Evolutionary conservation across 148 eudicot genomes (phyloP).

Genomic region (Camellia japonica): DNA sequence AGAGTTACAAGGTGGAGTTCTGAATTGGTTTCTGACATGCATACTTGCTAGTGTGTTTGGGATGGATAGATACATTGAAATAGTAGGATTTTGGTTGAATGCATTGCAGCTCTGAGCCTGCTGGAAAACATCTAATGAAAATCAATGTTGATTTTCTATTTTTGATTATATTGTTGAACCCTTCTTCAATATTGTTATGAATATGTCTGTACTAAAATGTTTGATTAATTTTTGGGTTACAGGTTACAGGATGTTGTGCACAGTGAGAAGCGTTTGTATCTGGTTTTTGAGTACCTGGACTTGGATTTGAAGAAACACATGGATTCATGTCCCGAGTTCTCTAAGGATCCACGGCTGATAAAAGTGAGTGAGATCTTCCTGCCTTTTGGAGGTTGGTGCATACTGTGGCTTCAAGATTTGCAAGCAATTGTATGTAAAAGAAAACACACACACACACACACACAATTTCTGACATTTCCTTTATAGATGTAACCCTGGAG

Average conservation of each 20-base stretch:
- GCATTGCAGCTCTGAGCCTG: neutral
- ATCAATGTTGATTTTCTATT: neutral
- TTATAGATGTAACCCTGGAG: too few species aligned
- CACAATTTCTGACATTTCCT: too few species aligned
- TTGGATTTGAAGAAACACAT: constrained; percentile 90
- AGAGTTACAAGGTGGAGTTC: too few species aligned
- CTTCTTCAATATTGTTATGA: neutral
- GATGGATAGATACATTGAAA: neutral
- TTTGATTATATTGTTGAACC: neutral
- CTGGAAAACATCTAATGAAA: neutral
- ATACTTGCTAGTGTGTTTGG: neutral
- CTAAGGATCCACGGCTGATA: constrained; percentile 67
- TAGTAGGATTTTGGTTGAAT: neutral
- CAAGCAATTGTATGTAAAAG: neutral
- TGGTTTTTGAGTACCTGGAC: constrained; percentile 94
- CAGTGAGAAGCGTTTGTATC: constrained; percentile 82
- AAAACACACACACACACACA: neutral
- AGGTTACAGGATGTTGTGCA: constrained; percentile 95
- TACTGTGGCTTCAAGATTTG: neutral
- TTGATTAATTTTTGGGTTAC: constrained; percentile 17
- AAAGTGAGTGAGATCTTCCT: constrained; percentile 57
- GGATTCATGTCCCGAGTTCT: constrained; percentile 81
- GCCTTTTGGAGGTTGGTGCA: constrained; percentile 7
- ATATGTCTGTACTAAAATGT: neutral
- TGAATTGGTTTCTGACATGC: neutral